These are phyloP conservation scores for Taphrina wiesneri DNA, from an alignment of 1,139 yeast genomes.

Conservation along the genomic window DNA sequence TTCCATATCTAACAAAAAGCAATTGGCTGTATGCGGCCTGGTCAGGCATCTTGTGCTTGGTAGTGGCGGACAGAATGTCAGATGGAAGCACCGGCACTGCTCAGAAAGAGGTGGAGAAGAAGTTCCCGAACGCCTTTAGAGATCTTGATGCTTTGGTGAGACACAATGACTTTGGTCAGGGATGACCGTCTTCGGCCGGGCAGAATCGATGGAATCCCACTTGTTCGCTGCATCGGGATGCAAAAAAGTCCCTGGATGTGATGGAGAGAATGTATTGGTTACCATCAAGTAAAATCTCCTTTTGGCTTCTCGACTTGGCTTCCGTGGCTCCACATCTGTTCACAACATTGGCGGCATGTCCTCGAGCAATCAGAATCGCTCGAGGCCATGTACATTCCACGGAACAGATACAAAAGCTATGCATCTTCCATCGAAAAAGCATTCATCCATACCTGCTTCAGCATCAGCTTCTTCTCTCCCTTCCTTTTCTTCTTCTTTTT, in stretches of 20 bases:
- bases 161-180: neutral
- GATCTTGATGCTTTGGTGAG: neutral
- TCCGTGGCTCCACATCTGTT: conserved; percentile 3
- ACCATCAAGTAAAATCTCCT: neutral
- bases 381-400: neutral
- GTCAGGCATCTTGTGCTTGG: neutral
- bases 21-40: neutral
- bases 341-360: neutral
- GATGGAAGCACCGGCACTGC: neutral
- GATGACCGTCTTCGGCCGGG: neutral
- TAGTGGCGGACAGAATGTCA: neutral
- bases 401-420: neutral
- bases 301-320: neutral
- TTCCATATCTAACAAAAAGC: neutral
- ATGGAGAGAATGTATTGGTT: neutral
- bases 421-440: neutral
- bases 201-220: neutral
- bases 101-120: neutral
- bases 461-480: neutral
- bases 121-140: neutral
- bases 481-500: neutral
- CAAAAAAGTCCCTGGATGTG: neutral
- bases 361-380: conserved; percentile 1
- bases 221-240: neutral
- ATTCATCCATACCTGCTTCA: neutral